Evolutionary conservation across 768 basidiomycete species (phyloP), one percentile per base, ranked within the genome.

Genomic region (Lactarius deliciosus): DNA sequence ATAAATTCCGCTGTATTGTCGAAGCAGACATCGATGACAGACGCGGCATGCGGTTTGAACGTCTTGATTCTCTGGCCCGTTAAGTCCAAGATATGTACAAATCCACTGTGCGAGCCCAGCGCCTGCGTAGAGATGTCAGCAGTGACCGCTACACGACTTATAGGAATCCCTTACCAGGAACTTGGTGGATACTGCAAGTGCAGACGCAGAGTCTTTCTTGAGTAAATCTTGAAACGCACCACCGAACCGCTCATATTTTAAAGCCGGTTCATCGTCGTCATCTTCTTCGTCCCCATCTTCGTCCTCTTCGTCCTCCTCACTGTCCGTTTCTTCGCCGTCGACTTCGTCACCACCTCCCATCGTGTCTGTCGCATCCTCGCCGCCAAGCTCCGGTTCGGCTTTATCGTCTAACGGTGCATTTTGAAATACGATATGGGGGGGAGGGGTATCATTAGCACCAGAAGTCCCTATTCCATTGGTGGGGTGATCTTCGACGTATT

Each of bases 81-180:
- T 47, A 91, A 81, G 73, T 89, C 89, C 16, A 97, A 80, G 22
- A 97, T 82, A 74, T 97, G 92, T 3, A 98, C 86, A 69, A 95
- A 88, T n/a, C 96, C 96, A 59, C 84, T 85, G 75, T 98, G 96
- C 2, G 96, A 97, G 25, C 96, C 96, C 43, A 98, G 77, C 30
- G 89, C 92, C 95, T 98, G 72, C 32, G 15, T 65, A 9, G 13
- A 8, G 11, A 64, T 13, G 36, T 69, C 22, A 66, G 11, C 22
- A 68, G 22, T 36, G 45, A 30, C 1, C 32, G 61, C 32, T 59
- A 20, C 7, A 28, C 11, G 41, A 58, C 9, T 6, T 41, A 28
- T 34, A 15, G 18, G 15, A 16, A 67, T 67, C 76, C 79, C 43
- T 66, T 70, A 94, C 95, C 77, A 97, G 79, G 53, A 85, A 80